Evolutionary conservation across 2,329 filamentous ascomycete species (phyloP), one percentile per base, ranked within the genome.

Genomic region (Hypoxylon sp.): DNA sequence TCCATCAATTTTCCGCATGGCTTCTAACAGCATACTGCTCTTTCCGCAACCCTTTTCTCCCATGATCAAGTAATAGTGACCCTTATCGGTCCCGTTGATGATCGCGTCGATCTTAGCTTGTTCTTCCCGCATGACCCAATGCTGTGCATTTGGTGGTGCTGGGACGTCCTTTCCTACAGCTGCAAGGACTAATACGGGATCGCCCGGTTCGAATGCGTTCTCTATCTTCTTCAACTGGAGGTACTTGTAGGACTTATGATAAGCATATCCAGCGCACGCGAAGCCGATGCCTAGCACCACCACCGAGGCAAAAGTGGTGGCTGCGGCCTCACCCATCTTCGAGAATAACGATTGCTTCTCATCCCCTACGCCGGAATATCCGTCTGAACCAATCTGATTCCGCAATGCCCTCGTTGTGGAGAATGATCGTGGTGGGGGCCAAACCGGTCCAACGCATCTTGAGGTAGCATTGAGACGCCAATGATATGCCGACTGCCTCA

Each of bases 41-140:
- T 99, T 99, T 5, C 96, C 96, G 0, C 93, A 97, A 4, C 96
- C 96, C 81, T 99, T 98, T 77, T 98, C 96, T 48, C 96, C 96
- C 50, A 98, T 89, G 2, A 99, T 84, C 1, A 99, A 86, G 79
- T 96, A 93, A 76, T 99, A 99, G 76, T 97, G 94, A 10, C 96
- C 96, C 49, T 84, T 84, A 28, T 88, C 84, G 2, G 84, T 81
- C 0, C 96, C 96, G 51, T 86, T 82, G 23, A 99, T 87, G 70
- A 99, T 98, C n/a, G 82, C 83, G 78, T 99, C 91, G 68, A 99
- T 90, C 65, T 86, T 88, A 3, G 82, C 79, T 78, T 99, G 96
- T 82, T 99, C 95, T 13, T 91, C 89, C 28, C 95, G 90, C 70
- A 87, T 80, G 53, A 98, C 89, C 96, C 96, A 98, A 74, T 92